These are phyloP conservation scores for Pulveroboletus sp. DNA, from an alignment of 768 basidiomycete genomes.

Conservation along the genomic window DNA sequence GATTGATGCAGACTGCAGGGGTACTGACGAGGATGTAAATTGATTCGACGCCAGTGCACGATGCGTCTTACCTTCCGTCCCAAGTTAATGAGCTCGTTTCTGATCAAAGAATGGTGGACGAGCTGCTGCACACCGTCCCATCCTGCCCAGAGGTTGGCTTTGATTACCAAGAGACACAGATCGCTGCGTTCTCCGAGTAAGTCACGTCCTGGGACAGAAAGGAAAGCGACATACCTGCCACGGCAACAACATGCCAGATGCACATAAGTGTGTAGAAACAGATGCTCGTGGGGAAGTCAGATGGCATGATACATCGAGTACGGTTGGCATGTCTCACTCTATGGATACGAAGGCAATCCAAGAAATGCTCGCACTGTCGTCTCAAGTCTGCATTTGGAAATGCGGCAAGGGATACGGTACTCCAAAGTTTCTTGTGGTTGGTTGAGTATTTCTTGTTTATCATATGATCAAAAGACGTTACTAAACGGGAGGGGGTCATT, in stretches of 20 bases:
- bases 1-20: constrained; percentile 12
- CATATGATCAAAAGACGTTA: background rate
- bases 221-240: constrained; percentile 1
- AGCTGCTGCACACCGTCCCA: constrained; percentile 21
- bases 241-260: constrained; percentile 20
- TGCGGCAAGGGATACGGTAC: constrained; percentile 1
- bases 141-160: constrained; percentile 7
- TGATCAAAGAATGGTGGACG: constrained; percentile 14
- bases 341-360: constrained; percentile 15
- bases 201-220: background rate
- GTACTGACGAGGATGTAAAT: constrained; percentile 6
- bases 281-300: constrained; percentile 18
- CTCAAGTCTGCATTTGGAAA: background rate
- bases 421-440: background rate
- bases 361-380: constrained; percentile 4
- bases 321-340: constrained; percentile 11
- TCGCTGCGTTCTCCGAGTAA: constrained; percentile 2
- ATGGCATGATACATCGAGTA: background rate
- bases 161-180: constrained; percentile 6
- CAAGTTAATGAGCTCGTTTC: constrained; percentile 6
- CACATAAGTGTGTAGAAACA: constrained; percentile 24
- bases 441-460: background rate
- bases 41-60: background rate
- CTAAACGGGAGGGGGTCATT: constrained; percentile 10
- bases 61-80: constrained; percentile 8